Percentiles rank a stretch among this genome's conserved stretches.
phyloP scores from a whole-genome alignment of 2,329 filamentous ascomycete genomes.

The Seiridium cupressi region DNA sequence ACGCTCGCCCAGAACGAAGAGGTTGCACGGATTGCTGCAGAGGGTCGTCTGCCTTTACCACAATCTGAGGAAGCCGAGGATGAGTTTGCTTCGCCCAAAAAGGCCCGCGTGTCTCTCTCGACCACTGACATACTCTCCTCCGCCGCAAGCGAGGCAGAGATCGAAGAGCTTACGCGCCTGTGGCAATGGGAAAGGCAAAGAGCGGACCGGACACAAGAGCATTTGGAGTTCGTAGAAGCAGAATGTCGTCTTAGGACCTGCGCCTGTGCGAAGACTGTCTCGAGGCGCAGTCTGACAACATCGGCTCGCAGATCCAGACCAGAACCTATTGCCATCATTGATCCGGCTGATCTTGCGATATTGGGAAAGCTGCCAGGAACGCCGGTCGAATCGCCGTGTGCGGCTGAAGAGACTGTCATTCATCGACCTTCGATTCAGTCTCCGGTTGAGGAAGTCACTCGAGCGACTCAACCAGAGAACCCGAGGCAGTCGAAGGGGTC shows the following conservation, averaged over 20 bases:
- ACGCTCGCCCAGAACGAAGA: slow-evolving; percentile 72
- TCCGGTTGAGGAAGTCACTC: slow-evolving; percentile 23
- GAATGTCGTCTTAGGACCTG: slow-evolving; percentile 71
- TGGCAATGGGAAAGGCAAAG: slow-evolving; percentile 60
- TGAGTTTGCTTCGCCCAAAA: slow-evolving; percentile 62
- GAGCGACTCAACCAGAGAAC: slow-evolving; percentile 18
- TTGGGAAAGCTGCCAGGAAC: slow-evolving; percentile 32
- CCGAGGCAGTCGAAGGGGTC: slow-evolving; percentile 35
- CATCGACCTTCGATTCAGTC: slow-evolving; percentile 15
- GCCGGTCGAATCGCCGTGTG: slow-evolving; percentile 20
- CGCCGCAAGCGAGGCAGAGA: slow-evolving; percentile 54
- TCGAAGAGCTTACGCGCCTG: slow-evolving; percentile 52
- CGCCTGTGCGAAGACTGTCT: slow-evolving; percentile 48
- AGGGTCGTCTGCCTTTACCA: slow-evolving; percentile 68
- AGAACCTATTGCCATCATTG: slow-evolving; percentile 33
- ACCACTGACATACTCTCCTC: slow-evolving; percentile 53
- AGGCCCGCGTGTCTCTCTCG: slow-evolving; percentile 46
- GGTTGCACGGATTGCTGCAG: slow-evolving; percentile 68
- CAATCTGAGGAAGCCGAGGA: slow-evolving; percentile 48
- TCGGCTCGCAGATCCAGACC: slow-evolving; percentile 35
- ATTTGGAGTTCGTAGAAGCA: slow-evolving; percentile 72
- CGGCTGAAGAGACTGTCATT: slow-evolving; percentile 13
- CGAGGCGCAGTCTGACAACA: slow-evolving; percentile 20
- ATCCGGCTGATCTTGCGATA: slow-evolving; percentile 41
- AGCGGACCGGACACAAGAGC: slow-evolving; percentile 67